phyloP scores from a whole-genome alignment of 768 basidiomycete species.

The Mycena capillaripes region DNA sequence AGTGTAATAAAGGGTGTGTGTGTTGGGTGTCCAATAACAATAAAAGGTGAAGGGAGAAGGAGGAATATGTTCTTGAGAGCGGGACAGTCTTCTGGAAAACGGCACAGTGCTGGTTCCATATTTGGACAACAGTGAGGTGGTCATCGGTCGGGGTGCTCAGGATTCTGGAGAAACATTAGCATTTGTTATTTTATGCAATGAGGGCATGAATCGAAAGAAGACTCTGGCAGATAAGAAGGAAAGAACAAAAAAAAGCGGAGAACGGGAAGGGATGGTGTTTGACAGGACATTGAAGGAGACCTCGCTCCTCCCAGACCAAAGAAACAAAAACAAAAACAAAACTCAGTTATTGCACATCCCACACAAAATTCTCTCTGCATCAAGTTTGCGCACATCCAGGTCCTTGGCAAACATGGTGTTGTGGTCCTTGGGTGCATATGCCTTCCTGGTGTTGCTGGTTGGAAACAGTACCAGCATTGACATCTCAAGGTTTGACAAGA shows the following conservation, averaged over 20 bases:
- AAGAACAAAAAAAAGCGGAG: not conserved
- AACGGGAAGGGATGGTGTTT: not conserved
- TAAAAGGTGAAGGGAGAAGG: not conserved
- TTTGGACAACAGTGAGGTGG: conserved; percentile 71
- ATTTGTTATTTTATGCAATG: too few relatives aligned
- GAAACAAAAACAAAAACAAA: not conserved
- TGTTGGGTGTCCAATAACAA: too few relatives aligned
- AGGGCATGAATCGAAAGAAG: not conserved
- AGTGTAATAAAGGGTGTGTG: too few relatives aligned
- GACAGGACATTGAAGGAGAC: too few relatives aligned
- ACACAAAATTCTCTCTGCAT: conserved; percentile 79
- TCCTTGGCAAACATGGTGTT: conserved; percentile 72
- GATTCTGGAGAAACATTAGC: conserved; percentile 67
- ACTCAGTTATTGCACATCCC: conserved; percentile 67
- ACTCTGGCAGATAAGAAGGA: not conserved
- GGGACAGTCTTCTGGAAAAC: conserved; percentile 60
- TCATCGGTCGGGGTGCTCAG: conserved; percentile 71
- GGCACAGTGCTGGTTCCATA: conserved; percentile 75
- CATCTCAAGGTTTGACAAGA: too few relatives aligned
- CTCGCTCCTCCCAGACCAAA: too few relatives aligned
- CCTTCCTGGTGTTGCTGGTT: conserved; percentile 66
- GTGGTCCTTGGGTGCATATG: conserved; percentile 72
- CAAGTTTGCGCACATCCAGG: conserved; percentile 80
- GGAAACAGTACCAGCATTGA: too few relatives aligned
- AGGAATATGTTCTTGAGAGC: conserved; percentile 35